These are phyloP conservation scores for Capronia coronata DNA, from an alignment of 2,329 filamentous ascomycete species.

Conservation along the genomic window DNA sequence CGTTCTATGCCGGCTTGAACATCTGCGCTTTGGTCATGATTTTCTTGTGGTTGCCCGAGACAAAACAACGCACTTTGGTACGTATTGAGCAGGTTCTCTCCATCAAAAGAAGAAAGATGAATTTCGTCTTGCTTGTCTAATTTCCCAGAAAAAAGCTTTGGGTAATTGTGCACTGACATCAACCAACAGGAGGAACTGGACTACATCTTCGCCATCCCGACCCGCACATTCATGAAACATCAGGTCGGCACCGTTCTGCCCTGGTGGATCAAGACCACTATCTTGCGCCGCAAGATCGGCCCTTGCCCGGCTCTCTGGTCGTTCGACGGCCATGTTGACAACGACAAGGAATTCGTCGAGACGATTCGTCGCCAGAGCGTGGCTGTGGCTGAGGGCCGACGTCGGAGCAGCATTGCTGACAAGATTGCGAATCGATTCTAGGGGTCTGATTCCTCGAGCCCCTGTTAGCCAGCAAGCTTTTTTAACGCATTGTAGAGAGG, in stretches of 20 bases:
- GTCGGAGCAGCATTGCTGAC: slow-evolving; percentile 20
- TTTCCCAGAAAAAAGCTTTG: too few relatives aligned
- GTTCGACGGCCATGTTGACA: slow-evolving; percentile 33
- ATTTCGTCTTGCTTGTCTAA: too few relatives aligned
- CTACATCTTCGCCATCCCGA: slow-evolving; percentile 47
- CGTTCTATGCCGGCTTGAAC: slow-evolving; percentile 54
- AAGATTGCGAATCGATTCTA: slow-evolving; percentile 20
- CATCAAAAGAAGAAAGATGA: too few relatives aligned
- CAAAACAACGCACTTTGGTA: slow-evolving; percentile 42
- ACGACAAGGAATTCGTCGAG: slow-evolving; percentile 25
- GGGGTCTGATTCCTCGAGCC: too few relatives aligned
- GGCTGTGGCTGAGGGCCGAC: slow-evolving; percentile 11
- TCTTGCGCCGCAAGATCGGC: slow-evolving; percentile 46
- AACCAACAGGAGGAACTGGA: slow-evolving; percentile 52
- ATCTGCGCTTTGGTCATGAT: slow-evolving; percentile 52
- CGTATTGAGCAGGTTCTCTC: background rate
- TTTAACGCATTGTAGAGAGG: too few relatives aligned
- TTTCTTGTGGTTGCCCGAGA: slow-evolving; percentile 51
- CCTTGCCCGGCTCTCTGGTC: slow-evolving; percentile 46
- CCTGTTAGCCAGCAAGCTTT: too few relatives aligned
- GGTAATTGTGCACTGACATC: too few relatives aligned
- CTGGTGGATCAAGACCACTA: slow-evolving; percentile 54
- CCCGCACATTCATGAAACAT: slow-evolving; percentile 48
- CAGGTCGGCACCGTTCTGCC: slow-evolving; percentile 50
- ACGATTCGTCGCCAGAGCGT: slow-evolving; percentile 25